Base-by-base conservation (phyloP, 257 asterid species). In the Gentiana dahurica region DNA sequence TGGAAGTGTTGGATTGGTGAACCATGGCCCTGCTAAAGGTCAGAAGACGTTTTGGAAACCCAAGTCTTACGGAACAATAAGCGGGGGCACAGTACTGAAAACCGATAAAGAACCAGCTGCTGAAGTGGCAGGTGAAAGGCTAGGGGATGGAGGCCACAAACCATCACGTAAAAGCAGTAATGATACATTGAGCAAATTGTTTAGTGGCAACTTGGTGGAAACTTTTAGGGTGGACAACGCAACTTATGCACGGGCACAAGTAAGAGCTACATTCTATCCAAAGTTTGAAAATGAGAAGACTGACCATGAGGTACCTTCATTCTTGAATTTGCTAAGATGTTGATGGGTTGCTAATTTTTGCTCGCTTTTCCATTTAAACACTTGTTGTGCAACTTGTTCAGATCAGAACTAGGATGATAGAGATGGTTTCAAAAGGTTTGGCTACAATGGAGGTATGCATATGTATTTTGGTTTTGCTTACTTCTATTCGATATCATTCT, bases 281-380 rank as follows among this genome's bases (percentile, higher is more conserved):
- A 91, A 91, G 75, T 91, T 91, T 78, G 98, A 91, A 70, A 91
- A 87, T 63, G 98, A 87, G 84, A 87, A 87, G 76, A 81, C 98
- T 46, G 98, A 91, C 73, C 95, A 81, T 61, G 98, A 91, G 87
- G 98, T 87, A 34, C 34, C 11, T 57, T 57, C 34, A 3, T 8
- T 39, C 35, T 8, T 10, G 15, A 3, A 15, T 57, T 57, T 57
- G 8, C 34, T 41, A 15, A 35, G 32, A 32, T 8, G 12, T 34
- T 34, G 6, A 8, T 36, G 34, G 6, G 4, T 32, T 52, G 8
- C 35, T 1, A n/a, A 24, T 7, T 52, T 3, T 4, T 13, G 4
- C 36, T 37, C 12, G 36, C 15, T 15, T 32, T 10, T 35, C 34
- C 15, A 2, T 9, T 15, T 13, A 24, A 48, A 36, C n/a, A 36